Conservation (phyloP, 805 yeast species). For the Metschnikowia baotianmanensis region DNA sequence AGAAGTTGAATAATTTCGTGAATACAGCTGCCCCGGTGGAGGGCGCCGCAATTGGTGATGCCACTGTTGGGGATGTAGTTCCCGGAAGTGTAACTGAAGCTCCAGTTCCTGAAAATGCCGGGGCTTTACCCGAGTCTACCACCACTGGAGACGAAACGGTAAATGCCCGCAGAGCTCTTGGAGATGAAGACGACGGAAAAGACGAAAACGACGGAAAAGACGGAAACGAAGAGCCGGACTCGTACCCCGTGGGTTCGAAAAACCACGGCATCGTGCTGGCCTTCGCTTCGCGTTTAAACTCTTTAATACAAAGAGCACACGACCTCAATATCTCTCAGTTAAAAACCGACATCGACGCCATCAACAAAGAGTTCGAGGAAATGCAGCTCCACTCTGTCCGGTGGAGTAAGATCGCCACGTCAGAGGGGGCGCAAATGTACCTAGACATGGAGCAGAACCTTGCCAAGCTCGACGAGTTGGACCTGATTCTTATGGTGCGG, state of each 20-base stretch:
- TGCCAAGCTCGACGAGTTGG: background rate
- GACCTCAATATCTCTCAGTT: background rate
- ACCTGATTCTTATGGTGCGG: background rate
- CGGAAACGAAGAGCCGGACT: too few relatives aligned
- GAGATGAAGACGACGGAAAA: background rate
- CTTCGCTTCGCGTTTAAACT: background rate
- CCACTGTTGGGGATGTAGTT: too few relatives aligned
- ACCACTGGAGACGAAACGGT: background rate
- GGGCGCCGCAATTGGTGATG: too few relatives aligned
- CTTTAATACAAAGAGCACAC: background rate
- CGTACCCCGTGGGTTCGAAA: background rate
- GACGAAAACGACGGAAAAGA: background rate
- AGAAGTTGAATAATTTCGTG: constrained; percentile 1
- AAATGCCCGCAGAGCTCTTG: background rate
- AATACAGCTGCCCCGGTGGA: background rate
- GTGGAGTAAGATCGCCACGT: constrained; percentile 3
- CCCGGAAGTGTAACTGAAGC: too few relatives aligned
- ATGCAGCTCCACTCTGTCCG: constrained; percentile 1
- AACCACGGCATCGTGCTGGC: background rate
- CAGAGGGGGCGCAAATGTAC: background rate
- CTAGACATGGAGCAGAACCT: background rate
- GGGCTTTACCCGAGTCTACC: background rate
- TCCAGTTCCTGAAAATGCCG: background rate
- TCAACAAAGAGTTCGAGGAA: background rate
- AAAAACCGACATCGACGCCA: background rate